Percentiles rank a stretch among this genome's conserved stretches.
phyloP scores from a whole-genome alignment of 2,329 filamentous ascomycete species.

The Westerdykella ornata region DNA sequence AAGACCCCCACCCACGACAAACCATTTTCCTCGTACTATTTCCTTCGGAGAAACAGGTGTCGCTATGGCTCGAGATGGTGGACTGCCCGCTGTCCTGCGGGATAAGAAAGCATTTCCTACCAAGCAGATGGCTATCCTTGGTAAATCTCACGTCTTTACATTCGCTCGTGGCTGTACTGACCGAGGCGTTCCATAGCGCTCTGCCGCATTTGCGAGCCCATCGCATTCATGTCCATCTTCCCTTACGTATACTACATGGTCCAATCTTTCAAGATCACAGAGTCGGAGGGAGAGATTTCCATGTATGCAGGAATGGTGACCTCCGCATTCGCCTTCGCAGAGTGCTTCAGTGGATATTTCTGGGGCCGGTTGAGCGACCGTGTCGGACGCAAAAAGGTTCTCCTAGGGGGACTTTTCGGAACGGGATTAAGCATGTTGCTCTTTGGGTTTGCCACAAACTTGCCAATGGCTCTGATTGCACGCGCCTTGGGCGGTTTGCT shows the following conservation, averaged over 20 bases:
- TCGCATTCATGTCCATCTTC: conserved; percentile 99
- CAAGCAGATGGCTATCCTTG: conserved; percentile 52
- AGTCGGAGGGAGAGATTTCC: conserved; percentile 71
- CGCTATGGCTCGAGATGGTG: conserved; percentile 29
- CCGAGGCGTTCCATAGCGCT: conserved; percentile 52
- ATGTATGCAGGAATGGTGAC: conserved; percentile 95
- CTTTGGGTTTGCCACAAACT: conserved; percentile 81
- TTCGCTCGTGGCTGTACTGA: not conserved
- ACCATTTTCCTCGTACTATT: not conserved
- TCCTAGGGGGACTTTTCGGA: conserved; percentile 81
- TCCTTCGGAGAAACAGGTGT: not conserved
- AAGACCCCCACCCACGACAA: no score
- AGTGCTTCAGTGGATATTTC: conserved; percentile 85
- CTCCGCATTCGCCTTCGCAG: conserved; percentile 89
- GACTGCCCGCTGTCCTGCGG: conserved; percentile 22
- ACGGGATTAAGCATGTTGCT: conserved; percentile 88
- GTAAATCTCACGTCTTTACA: conserved; percentile 32
- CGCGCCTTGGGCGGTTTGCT: conserved; percentile 83
- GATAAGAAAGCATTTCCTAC: conserved; percentile 48
- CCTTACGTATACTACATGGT: conserved; percentile 99
- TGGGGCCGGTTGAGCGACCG: conserved; percentile 92
- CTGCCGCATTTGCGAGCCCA: conserved; percentile 95
- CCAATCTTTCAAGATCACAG: conserved; percentile 77
- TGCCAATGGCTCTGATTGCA: conserved; percentile 77
- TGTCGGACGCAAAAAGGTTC: conserved; percentile 85